phyloP scores from a whole-genome alignment of 768 basidiomycete species.

The Clavaria fumosa region DNA sequence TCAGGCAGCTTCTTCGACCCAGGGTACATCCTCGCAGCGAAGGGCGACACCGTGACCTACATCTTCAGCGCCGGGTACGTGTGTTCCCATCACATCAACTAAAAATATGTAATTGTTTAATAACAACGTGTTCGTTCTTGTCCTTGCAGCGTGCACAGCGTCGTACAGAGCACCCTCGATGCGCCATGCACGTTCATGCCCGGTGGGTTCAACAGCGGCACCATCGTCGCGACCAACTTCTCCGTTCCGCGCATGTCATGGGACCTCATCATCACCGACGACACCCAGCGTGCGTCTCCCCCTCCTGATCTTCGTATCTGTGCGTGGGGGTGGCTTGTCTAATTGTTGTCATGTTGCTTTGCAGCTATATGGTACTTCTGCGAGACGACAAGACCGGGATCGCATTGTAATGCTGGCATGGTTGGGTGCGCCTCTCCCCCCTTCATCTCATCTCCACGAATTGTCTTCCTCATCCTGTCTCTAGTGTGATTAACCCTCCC shows the following conservation, averaged over 20 bases:
- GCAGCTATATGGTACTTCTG: slow-evolving; percentile 16
- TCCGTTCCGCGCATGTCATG: slow-evolving; percentile 15
- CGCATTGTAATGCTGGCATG: slow-evolving; percentile 19
- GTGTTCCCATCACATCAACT: too few species aligned
- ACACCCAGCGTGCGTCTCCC: slow-evolving; percentile 11
- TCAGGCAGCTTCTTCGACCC: slow-evolving; percentile 28
- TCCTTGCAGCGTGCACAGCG: slow-evolving; percentile 27
- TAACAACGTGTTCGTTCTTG: too few species aligned
- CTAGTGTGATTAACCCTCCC: too few species aligned
- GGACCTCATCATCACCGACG: slow-evolving; percentile 22
- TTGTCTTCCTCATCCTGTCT: too few species aligned
- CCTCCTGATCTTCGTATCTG: slow-evolving; percentile 8
- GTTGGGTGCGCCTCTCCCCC: slow-evolving; percentile 10
- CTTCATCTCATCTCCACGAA: too few species aligned
- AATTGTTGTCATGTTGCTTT: slow-evolving; percentile 10
- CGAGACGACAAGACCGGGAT: slow-evolving; percentile 18
- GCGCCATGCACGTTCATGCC: slow-evolving; percentile 24
- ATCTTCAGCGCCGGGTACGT: slow-evolving; percentile 25
- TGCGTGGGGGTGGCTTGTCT: slow-evolving; percentile 22
- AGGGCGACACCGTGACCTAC: slow-evolving; percentile 24
- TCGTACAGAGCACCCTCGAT: slow-evolving; percentile 24
- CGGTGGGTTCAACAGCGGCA: slow-evolving; percentile 27
- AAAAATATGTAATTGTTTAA: too few species aligned
- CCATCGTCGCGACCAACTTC: slow-evolving; percentile 14
- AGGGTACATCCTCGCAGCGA: slow-evolving; percentile 15